Evolutionary conservation across 1,284 basidiomycete species (phyloP), one percentile per base, ranked within the genome.

Genomic region (Boletus albobrunnescens): DNA sequence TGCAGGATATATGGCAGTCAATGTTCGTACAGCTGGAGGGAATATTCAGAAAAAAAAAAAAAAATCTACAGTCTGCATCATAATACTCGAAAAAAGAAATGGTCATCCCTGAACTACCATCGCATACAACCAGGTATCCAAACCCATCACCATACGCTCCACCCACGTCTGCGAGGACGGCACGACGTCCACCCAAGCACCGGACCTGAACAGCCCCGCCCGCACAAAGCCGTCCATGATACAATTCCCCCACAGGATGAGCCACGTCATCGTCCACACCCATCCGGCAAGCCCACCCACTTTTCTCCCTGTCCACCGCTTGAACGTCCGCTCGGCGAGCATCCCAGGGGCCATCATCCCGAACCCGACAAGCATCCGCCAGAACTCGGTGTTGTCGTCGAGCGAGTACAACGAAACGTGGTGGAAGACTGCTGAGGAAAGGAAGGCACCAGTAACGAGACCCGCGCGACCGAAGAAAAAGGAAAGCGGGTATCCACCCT

Each of bases 271-370:
- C 6, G 72, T 69, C 81, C 81, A 83, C 13, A 72, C 31, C 67
- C 71, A 70, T 3, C 80, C 81, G 0, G 52, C 36, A 30, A 60
- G 46, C 2, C 79, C 80, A n/a, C 59, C 58, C 2, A 80, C 71
- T 3, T 67, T 45, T 11, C 51, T 56, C 49, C 53, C 47, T 9
- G 61, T 71, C 67, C 69, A 75, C 38, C 2, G 16, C 6, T 22
- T 10, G 20, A 59, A 55, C 3, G 55, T 40, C 11, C 56, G 63
- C 56, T 83, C 82, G 9, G 76, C 40, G 7, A 77, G 43, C 12
- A 76, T 55, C 1, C 76, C 81, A 0, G 75, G 53, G 2, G 71
- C 80, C 64, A 75, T 79, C 53, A 79, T 63, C 22, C 80, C 44
- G 56, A 82, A 84, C 51, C 75, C 80, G 4, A 75, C 70, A 0